Base-by-base conservation (phyloP, 352 stramenopile species). In the Pythium aphanidermatum region DNA sequence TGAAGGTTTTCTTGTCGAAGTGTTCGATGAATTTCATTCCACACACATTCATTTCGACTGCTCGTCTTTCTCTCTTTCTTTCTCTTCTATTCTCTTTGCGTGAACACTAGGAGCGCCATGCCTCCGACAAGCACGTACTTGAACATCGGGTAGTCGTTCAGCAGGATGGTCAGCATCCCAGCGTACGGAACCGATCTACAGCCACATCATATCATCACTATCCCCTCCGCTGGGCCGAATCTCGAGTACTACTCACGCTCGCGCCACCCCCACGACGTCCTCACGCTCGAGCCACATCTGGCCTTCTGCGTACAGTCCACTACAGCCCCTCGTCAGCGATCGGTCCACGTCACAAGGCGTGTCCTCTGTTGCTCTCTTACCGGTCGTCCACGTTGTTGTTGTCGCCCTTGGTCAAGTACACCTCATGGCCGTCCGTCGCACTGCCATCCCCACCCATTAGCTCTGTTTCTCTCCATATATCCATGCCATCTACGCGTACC, bases 351-450 rank as follows among this genome's bases (percentile, higher is more conserved):
- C 8, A 51, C 17, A 36, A 46, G n/a, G n/a, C n/a, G n/a, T n/a
- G n/a, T n/a, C n/a, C n/a, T n/a, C n/a, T n/a, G n/a, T n/a, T n/a
- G n/a, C n/a, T n/a, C n/a, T n/a, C n/a, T n/a, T 52, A 86, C 59
- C 96, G 87, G 77, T 99, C 96, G 66, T 99, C 90, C 6, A 99
- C 92, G 50, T 96, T 90, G 74, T 99, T 99, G 73, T 99, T 99
- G 78, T 99, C 96, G 36, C 96, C 96, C 73, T 99, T 99, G 40
- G 96, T 99, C 24, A 99, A 66, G 34, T 99, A 88, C 50, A 98
- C 88, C 11, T 98, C 88, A 33, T 85, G 68, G 9, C 86, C 90
- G 54, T 96, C 77, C 36, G 70, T 75, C 43, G 74, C 76, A 38
- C 68, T 87, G 26, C 12, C 39, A 19, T 19, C 38, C 20, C 24